phyloP scores from a whole-genome alignment of 2,329 filamentous ascomycete species.

The Myriosclerotinia duriaeana region DNA sequence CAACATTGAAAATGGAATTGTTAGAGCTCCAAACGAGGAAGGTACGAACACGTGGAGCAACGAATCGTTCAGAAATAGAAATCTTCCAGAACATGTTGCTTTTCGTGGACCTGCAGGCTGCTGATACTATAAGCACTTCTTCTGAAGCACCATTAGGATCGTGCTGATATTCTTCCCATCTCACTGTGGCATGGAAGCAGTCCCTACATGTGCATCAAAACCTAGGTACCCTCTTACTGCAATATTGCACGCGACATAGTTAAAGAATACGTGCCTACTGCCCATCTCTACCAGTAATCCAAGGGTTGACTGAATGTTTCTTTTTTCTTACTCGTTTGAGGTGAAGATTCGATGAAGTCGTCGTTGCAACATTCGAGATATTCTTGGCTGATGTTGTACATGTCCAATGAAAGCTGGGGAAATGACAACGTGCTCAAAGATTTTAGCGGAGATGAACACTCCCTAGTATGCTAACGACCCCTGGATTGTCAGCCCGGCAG shows the following conservation, averaged over 20 bases:
- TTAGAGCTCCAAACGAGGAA: neutral
- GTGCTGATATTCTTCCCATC: neutral
- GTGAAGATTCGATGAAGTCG: slow-evolving; percentile 1
- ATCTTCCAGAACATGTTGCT: neutral
- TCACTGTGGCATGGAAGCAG: neutral
- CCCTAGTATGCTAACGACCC: neutral
- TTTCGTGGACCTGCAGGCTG: neutral
- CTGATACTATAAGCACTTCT: neutral
- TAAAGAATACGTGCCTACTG: neutral
- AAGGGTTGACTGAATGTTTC: neutral
- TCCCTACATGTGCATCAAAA: neutral
- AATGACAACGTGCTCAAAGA: slow-evolving; percentile 21
- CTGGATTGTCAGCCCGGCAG: neutral
- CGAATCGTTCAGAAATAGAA: neutral
- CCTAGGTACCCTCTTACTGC: neutral
- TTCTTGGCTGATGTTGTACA: slow-evolving; percentile 21
- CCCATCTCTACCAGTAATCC: neutral
- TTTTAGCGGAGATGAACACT: neutral
- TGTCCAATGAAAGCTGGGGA: slow-evolving; percentile 15
- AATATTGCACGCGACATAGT: slow-evolving; percentile 7
- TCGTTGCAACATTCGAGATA: neutral
- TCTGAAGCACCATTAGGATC: neutral
- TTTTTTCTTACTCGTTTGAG: no score
- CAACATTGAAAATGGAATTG: neutral
- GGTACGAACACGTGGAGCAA: slow-evolving; percentile 7